Evolutionary conservation across 306 rosid genomes (phyloP), one percentile per base, ranked within the genome.

Genomic region (Gillenia trifoliata): DNA sequence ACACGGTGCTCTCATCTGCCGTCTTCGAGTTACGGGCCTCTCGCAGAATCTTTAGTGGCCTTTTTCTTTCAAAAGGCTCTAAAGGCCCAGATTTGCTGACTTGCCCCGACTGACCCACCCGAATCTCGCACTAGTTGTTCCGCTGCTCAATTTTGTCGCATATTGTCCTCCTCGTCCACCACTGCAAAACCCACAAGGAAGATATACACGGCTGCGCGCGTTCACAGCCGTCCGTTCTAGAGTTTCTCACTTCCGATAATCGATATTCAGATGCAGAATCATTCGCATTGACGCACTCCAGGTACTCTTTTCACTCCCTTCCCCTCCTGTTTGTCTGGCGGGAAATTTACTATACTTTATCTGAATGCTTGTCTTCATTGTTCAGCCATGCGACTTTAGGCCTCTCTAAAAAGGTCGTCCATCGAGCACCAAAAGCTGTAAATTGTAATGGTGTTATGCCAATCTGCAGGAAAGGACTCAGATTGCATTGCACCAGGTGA

Each of bases 371-470:
- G 70, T n/a, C 40, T 82, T 49, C 54, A 70, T 79, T 78, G 43
- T 64, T 22, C 28, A 93, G 98, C 81, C 98, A 93, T 79, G 98
- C 97, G 13, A 93, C 98, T 20, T 68, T 93, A 82, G 98, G 97
- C 49, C 94, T 93, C 77, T 93, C 89, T 75, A 93, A 89, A 43
- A 93, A 93, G 94, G 88, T 93, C 65, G 85, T 84, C 68, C 62
- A 70, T 68, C 91, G 91, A 36, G 94, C 98, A 6, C 97, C 98
- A 56, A 91, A 91, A 84, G 88, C 97, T 75, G 80, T 93, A 73
- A 84, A 88, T 71, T 66, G 25, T 49, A 49, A 75, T 77, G 31
- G 66, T 40, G 77, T 23, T 77, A 33, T 64, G n/a, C 78, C 31
- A 38, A 80, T 80, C 49, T 83, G 84, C 86, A 93, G 98, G 81